Conservation (phyloP, 345 rosid species). For the Reutealis trisperma region DNA sequence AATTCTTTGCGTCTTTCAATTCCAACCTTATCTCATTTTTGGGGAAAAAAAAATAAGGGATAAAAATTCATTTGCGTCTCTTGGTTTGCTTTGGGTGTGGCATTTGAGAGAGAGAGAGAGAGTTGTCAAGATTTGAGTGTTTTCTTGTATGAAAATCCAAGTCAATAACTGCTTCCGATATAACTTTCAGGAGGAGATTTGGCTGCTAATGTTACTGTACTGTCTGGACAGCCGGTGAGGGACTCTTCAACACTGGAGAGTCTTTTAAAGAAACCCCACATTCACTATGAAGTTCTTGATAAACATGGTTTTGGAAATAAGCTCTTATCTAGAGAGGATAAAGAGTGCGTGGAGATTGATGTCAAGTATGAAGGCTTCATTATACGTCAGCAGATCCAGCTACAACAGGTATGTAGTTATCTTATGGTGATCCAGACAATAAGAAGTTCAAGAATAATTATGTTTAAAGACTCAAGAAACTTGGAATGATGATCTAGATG, state of each 20-base stretch:
- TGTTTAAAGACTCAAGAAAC: no score
- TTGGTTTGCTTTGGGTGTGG: background rate
- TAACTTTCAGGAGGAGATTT: slow-evolving; percentile 68
- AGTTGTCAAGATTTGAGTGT: background rate
- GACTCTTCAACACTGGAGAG: slow-evolving; percentile 79
- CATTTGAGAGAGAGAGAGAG: background rate
- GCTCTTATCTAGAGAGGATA: slow-evolving; percentile 66
- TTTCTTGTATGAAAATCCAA: background rate
- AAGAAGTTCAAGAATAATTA: no score
- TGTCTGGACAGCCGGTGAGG: slow-evolving; percentile 85
- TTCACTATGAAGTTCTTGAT: slow-evolving; percentile 70
- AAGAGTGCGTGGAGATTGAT: slow-evolving; percentile 89
- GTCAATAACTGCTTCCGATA: slow-evolving; percentile 10
- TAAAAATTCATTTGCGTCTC: background rate
- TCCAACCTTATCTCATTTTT: background rate
- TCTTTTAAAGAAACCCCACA: slow-evolving; percentile 92
- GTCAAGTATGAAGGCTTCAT: slow-evolving; percentile 95
- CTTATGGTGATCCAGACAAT: no score
- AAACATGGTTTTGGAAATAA: slow-evolving; percentile 83
- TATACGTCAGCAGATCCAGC: slow-evolving; percentile 73
- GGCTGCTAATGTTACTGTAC: slow-evolving; percentile 64
- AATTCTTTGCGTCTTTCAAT: no score
- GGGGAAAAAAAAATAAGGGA: no score
- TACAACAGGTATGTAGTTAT: slow-evolving; percentile 64
- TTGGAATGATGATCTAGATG: no score